Evolutionary conservation across 2,329 filamentous ascomycete genomes (phyloP).

Genomic region (Alternaria triticina): DNA sequence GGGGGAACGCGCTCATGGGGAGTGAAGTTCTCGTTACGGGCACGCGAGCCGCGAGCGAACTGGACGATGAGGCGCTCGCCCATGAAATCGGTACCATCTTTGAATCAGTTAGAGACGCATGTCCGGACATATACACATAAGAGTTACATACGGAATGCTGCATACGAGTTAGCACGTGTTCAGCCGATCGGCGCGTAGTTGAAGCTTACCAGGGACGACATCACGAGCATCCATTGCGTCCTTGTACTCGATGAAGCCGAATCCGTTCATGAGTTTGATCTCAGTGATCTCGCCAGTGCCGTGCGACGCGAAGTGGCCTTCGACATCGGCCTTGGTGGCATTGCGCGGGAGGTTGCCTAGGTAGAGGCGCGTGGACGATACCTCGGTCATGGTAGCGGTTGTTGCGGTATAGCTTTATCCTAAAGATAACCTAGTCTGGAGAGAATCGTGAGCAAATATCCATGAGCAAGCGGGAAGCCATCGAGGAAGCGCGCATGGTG

Average conservation of each 20-base stretch:
- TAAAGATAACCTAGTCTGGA: conserved; percentile 41
- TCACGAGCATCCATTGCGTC: conserved; percentile 98
- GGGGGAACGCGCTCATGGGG: conserved; percentile 70
- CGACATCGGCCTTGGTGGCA: conserved; percentile 96
- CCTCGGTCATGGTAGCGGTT: conserved; percentile 71
- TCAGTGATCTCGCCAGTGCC: conserved; percentile 97
- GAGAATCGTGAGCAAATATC: conserved; percentile 42
- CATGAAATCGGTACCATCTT: conserved; percentile 98
- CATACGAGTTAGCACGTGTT: conserved; percentile 30
- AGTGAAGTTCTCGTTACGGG: conserved; percentile 67
- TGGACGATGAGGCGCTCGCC: conserved; percentile 97
- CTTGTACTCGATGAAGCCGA: conserved; percentile 99
- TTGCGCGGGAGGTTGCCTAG: conserved; percentile 96
- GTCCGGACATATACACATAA: background rate
- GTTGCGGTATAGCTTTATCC: conserved; percentile 20
- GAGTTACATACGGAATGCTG: conserved; percentile 63
- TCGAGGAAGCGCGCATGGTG: conserved; percentile 29
- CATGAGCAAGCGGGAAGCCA: conserved; percentile 31
- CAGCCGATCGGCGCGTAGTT: conserved; percentile 1
- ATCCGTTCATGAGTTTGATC: conserved; percentile 99
- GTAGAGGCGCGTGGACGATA: conserved; percentile 94
- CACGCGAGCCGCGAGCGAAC: conserved; percentile 87
- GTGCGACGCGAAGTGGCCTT: conserved; percentile 93
- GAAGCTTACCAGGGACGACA: conserved; percentile 87
- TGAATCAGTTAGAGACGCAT: conserved; percentile 22